These are phyloP conservation scores for Suhomyces vadensis DNA, from an alignment of 805 yeast genomes.

Conservation along the genomic window DNA sequence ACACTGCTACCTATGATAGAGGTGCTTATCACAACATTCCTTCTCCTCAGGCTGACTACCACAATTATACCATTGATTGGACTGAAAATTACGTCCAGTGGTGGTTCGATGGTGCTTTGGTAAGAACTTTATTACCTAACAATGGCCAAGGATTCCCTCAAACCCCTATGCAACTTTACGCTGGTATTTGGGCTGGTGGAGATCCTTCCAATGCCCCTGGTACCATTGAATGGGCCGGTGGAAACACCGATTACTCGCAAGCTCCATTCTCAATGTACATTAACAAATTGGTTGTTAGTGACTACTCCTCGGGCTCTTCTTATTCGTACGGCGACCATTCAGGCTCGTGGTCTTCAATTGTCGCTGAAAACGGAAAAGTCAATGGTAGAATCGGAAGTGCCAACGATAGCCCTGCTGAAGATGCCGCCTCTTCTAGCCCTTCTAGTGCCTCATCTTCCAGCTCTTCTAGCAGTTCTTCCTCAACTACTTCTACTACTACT, in stretches of 20 bases:
- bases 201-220: conserved; percentile 31
- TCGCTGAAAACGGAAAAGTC: conserved; percentile 57
- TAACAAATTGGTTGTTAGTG: conserved; percentile 25
- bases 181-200: conserved; percentile 55
- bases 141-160: conserved; percentile 19
- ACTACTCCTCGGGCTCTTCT: conserved; percentile 49
- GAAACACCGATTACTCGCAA: conserved; percentile 21
- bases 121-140: conserved; percentile 13
- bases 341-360: conserved; percentile 62
- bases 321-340: conserved; percentile 53
- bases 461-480: conserved; percentile 5
- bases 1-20: conserved; percentile 16
- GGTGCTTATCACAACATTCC: conserved; percentile 15
- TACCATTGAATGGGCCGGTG: conserved; percentile 30
- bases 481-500: conserved; percentile 9
- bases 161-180: conserved; percentile 17
- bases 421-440: conserved; percentile 19
- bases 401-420: conserved; percentile 35
- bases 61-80: conserved; percentile 18
- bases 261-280: conserved; percentile 26
- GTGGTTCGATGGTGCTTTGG: conserved; percentile 13
- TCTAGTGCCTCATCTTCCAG: conserved; percentile 12
- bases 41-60: conserved; percentile 15
- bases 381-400: conserved; percentile 58
- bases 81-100: conserved; percentile 14